Evolutionary conservation across 768 basidiomycete genomes (phyloP).

Genomic region (Tephrocybe sp.): DNA sequence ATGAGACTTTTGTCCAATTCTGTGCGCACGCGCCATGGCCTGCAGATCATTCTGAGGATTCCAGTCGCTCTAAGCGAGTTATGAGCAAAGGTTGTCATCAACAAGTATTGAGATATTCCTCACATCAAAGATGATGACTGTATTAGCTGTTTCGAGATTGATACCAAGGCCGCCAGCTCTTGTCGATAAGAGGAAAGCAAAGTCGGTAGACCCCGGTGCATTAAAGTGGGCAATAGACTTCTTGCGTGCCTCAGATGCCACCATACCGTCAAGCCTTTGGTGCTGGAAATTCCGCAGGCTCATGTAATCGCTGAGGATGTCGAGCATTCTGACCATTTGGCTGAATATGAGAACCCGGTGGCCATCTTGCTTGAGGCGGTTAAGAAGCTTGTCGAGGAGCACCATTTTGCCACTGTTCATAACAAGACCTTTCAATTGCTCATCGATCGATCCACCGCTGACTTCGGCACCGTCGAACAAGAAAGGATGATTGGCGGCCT

Average conservation of each 20-base stretch:
- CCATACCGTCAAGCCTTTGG: constrained; percentile 95
- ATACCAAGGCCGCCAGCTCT: constrained; percentile 97
- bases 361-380: constrained; percentile 82
- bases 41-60: constrained; percentile 98
- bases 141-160: constrained; percentile 98
- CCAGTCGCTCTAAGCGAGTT: constrained; percentile 78
- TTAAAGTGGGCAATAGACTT: constrained; percentile 98
- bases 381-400: constrained; percentile 93
- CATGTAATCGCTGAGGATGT: constrained; percentile 99
- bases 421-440: constrained; percentile 91
- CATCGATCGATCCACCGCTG: constrained; percentile 58
- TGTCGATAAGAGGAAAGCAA: constrained; percentile 95
- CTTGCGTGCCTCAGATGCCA: constrained; percentile 89
- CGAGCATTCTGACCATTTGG: constrained; percentile 98
- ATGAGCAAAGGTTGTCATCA: constrained; percentile 11
- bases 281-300: constrained; percentile 82
- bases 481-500: constrained; percentile 97
- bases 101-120: constrained; percentile 24
- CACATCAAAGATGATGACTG: constrained; percentile 98
- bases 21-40: constrained; percentile 98
- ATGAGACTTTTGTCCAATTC: constrained; percentile 98
- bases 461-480: constrained; percentile 95
- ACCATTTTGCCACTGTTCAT: constrained; percentile 99
- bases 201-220: constrained; percentile 87
- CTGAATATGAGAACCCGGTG: constrained; percentile 99